A percentile compares a stretch with the other conserved stretches of the same genome.
These are phyloP conservation scores for Zanthoxylum bungeanum DNA, from an alignment of 345 rosid species.

Conservation along the genomic window DNA sequence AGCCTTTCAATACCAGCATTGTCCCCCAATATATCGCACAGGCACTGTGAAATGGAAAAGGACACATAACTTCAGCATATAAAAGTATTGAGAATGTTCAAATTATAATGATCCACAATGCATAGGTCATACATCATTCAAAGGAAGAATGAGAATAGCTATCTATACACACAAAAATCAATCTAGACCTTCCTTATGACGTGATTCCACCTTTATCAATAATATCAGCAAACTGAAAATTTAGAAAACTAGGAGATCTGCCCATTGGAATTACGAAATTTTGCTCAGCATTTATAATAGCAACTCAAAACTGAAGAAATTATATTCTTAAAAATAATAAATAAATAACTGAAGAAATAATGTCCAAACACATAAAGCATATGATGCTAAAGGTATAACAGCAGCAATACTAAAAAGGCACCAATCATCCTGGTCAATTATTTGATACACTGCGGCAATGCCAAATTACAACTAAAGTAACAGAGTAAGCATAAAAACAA, in stretches of 20 bases:
- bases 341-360: conserved; percentile 7
- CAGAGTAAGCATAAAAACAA: background rate
- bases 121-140: background rate
- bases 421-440: background rate
- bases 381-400: background rate
- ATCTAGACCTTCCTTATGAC: background rate
- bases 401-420: background rate
- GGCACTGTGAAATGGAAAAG: conserved; percentile 40
- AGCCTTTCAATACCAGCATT: conserved; percentile 74
- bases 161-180: background rate
- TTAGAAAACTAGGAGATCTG: background rate
- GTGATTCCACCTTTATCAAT: background rate
- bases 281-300: background rate
- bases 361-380: background rate
- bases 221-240: background rate
- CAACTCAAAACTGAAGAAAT: conserved; percentile 1
- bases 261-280: background rate
- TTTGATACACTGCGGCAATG: background rate
- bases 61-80: conserved; percentile 1
- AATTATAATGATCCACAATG: background rate
- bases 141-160: background rate
- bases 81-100: conserved; percentile 14
- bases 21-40: conserved; percentile 65
- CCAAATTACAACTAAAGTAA: background rate
- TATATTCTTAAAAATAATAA: too few species aligned